Evolutionary conservation across 257 asterid genomes (phyloP).

Genomic region (Fraxinus anomala): DNA sequence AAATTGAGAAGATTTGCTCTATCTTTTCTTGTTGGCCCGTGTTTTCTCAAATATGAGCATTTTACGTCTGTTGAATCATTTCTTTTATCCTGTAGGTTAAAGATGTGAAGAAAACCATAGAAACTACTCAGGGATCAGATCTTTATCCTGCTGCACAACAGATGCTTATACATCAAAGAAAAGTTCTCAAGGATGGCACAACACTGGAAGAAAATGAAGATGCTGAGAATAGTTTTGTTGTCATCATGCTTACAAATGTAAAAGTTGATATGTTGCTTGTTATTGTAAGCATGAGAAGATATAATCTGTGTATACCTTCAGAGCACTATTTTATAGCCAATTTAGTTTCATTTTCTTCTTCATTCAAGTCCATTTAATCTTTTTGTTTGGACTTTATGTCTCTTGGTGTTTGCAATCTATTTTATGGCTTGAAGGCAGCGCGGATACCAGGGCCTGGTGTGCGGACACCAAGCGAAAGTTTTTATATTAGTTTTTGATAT

Average conservation of each 20-base stretch:
- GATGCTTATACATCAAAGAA: slow-evolving; percentile 79
- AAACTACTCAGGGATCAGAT: slow-evolving; percentile 62
- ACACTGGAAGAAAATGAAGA: slow-evolving; percentile 70
- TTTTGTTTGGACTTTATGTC: not conserved
- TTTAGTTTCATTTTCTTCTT: not conserved
- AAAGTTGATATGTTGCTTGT: slow-evolving; percentile 17
- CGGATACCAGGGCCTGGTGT: no score
- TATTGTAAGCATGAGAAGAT: not conserved
- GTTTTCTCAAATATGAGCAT: not conserved
- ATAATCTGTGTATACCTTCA: not conserved
- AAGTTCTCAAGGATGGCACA: slow-evolving; percentile 74
- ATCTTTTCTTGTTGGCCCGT: not conserved
- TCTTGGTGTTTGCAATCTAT: no score
- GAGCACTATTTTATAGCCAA: not conserved
- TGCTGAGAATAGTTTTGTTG: slow-evolving; percentile 67
- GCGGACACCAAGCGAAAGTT: no score
- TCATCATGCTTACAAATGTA: slow-evolving; percentile 74
- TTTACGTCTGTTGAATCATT: not conserved
- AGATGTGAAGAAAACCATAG: slow-evolving; percentile 74
- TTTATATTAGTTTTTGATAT: no score
- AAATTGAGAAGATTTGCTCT: no score
- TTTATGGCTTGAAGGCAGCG: not conserved
- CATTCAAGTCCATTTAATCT: not conserved
- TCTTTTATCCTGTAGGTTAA: slow-evolving; percentile 44
- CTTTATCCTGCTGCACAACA: slow-evolving; percentile 70